phyloP scores from a whole-genome alignment of 1,139 yeast species.

The Scheffersomyces illinoinensis region DNA sequence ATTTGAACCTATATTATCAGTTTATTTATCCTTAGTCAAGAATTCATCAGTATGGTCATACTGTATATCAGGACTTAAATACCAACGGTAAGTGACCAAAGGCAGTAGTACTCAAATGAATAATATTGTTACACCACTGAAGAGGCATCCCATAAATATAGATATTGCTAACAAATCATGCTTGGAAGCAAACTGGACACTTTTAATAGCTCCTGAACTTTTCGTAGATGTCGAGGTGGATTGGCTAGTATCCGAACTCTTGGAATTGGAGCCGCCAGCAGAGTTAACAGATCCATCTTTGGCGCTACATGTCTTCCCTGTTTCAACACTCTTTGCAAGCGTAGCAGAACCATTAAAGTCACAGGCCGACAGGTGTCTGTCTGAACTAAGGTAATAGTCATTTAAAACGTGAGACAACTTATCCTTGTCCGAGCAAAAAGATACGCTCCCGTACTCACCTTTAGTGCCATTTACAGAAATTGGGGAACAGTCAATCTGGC shows the following conservation, averaged over 20 bases:
- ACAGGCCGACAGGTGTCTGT: conserved; percentile 53
- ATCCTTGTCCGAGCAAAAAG: conserved; percentile 46
- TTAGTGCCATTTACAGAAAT: conserved; percentile 59
- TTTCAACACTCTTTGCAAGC: conserved; percentile 17
- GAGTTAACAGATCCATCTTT: conserved; percentile 20
- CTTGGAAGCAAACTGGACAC: conserved; percentile 27
- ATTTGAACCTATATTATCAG: neutral
- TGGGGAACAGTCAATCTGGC: conserved; percentile 48
- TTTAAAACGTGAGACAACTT: conserved; percentile 64
- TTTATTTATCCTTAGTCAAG: neutral
- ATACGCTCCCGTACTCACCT: conserved; percentile 27
- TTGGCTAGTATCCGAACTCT: conserved; percentile 24
- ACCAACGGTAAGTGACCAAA: too few species aligned
- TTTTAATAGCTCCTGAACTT: conserved; percentile 21
- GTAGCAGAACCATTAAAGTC: conserved; percentile 54
- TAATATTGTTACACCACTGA: conserved; percentile 42
- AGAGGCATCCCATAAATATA: conserved; percentile 33
- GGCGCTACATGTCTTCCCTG: conserved; percentile 34
- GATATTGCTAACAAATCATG: conserved; percentile 33
- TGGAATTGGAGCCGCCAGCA: conserved; percentile 20
- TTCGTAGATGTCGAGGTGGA: conserved; percentile 23
- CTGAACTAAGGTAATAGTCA: conserved; percentile 55
- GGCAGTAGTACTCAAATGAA: conserved; percentile 20
- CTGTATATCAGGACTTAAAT: too few species aligned
- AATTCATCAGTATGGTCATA: too few species aligned